Percentiles rank a stretch among this genome's conserved stretches.
Conservation (phyloP, 192 early-diverging fungal genomes). For the Coemansia brasiliensis region DNA sequence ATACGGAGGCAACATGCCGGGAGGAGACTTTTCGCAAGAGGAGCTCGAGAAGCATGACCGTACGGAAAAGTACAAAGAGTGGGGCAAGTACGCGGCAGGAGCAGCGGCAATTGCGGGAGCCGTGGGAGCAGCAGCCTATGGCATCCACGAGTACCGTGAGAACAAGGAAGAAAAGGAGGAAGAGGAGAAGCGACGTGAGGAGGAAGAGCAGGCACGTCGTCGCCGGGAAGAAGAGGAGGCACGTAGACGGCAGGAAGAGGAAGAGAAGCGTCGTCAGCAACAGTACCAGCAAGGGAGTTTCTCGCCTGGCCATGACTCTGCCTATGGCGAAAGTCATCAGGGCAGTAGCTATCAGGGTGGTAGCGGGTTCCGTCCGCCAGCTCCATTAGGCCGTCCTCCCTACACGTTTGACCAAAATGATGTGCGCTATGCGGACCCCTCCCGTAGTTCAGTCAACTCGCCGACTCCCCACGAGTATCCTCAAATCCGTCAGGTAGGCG, state of each 20-base stretch:
- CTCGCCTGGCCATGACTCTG: constrained; percentile 37
- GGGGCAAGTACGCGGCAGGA: constrained; percentile 27
- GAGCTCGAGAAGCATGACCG: constrained; percentile 32
- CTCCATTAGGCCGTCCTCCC: constrained; percentile 30
- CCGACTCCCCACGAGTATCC: constrained; percentile 39
- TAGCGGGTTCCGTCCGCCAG: constrained; percentile 30
- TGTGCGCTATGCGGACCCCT: constrained; percentile 27
- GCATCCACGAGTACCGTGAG: constrained; percentile 45
- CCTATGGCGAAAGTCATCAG: constrained; percentile 23
- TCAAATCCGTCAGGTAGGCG: constrained; percentile 32
- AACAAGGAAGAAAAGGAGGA: constrained; percentile 25
- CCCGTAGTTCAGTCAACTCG: constrained; percentile 44
- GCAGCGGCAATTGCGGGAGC: constrained; percentile 24
- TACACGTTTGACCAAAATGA: constrained; percentile 37
- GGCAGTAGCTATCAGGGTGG: not conserved
- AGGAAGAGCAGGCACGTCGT: constrained; percentile 21
- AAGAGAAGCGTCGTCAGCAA: constrained; percentile 8
- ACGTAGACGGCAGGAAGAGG: constrained; percentile 9
- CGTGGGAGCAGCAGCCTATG: constrained; percentile 39
- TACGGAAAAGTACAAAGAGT: constrained; percentile 36
- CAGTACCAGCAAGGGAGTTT: constrained; percentile 9
- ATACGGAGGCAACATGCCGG: constrained; percentile 39
- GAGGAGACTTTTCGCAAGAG: constrained; percentile 44
- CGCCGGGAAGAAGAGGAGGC: constrained; percentile 25
- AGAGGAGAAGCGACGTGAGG: constrained; percentile 17